A percentile compares a stretch with the other conserved stretches of the same genome.
Evolutionary conservation across 345 rosid species (phyloP).

Genomic region (Bretschneidera sinensis): DNA sequence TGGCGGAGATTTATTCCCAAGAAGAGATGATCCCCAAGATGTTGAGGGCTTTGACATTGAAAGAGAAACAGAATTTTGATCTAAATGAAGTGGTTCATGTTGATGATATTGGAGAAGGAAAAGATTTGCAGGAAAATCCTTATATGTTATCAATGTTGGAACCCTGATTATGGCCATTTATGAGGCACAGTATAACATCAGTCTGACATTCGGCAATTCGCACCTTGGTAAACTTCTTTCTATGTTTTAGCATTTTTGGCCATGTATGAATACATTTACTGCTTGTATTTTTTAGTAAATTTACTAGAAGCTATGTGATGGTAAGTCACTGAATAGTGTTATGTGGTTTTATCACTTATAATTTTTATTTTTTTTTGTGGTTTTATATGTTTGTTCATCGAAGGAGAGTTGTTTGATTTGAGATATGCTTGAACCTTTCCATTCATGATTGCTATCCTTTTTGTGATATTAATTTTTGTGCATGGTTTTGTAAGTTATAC

Average conservation of each 20-base stretch:
- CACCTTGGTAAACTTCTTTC: slow-evolving; percentile 58
- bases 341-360: no score
- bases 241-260: slow-evolving; percentile 1
- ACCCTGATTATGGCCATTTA: slow-evolving; percentile 98
- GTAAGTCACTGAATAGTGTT: no score
- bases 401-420: no score
- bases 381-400: no score
- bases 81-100: slow-evolving; percentile 50
- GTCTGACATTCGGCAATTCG: slow-evolving; percentile 92
- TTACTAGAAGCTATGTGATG: no score
- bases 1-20: slow-evolving; percentile 98
- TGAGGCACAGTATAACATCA: slow-evolving; percentile 89
- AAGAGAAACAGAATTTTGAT: slow-evolving; percentile 64
- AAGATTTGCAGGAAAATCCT: slow-evolving; percentile 64
- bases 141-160: slow-evolving; percentile 81
- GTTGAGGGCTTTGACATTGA: slow-evolving; percentile 38
- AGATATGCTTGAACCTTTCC: neutral
- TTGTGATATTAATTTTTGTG: neutral
- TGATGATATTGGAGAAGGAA: slow-evolving; percentile 49
- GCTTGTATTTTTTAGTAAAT: slow-evolving; percentile 5
- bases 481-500: neutral
- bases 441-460: neutral
- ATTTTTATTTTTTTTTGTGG: no score
- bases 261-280: slow-evolving; percentile 9
- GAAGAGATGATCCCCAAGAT: slow-evolving; percentile 84